A percentile compares a stretch with the other conserved stretches of the same genome.
Evolutionary conservation across 805 yeast genomes (phyloP).

Genomic region (Lipomyces kockii): DNA sequence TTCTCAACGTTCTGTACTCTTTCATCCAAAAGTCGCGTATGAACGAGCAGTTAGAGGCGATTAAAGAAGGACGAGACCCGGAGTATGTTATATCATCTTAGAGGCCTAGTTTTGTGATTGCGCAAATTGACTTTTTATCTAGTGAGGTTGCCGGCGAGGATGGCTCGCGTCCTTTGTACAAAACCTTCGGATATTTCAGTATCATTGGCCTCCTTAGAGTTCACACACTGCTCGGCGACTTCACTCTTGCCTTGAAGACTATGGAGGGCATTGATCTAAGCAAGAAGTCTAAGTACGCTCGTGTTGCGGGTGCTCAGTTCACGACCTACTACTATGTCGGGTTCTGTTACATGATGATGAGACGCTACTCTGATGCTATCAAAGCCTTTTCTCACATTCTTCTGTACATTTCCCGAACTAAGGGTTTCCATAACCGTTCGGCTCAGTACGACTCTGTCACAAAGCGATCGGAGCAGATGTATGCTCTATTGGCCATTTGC

Average conservation of each 20-base stretch:
- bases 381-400: conserved; percentile 55
- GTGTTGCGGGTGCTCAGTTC: conserved; percentile 56
- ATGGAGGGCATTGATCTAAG: conserved; percentile 54
- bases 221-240: conserved; percentile 57
- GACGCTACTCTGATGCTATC: conserved; percentile 57
- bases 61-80: conserved; percentile 43
- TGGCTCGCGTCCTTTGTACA: conserved; percentile 52
- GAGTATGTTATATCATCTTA: conserved; percentile 5
- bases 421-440: conserved; percentile 48
- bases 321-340: conserved; percentile 59
- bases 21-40: conserved; percentile 51
- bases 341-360: conserved; percentile 56
- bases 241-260: conserved; percentile 55
- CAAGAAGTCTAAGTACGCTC: conserved; percentile 54
- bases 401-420: conserved; percentile 53
- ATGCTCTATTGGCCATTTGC: conserved; percentile 54
- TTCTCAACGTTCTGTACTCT: conserved; percentile 55
- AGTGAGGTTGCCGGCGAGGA: conserved; percentile 51
- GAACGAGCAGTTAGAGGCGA: conserved; percentile 49
- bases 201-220: conserved; percentile 56
- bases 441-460: conserved; percentile 55
- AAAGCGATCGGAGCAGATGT: conserved; percentile 57
- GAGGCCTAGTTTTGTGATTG: neutral
- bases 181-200: conserved; percentile 55
- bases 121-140: neutral